phyloP scores from a whole-genome alignment of 2,329 filamentous ascomycete species.

The Calonectria leucothoes region DNA sequence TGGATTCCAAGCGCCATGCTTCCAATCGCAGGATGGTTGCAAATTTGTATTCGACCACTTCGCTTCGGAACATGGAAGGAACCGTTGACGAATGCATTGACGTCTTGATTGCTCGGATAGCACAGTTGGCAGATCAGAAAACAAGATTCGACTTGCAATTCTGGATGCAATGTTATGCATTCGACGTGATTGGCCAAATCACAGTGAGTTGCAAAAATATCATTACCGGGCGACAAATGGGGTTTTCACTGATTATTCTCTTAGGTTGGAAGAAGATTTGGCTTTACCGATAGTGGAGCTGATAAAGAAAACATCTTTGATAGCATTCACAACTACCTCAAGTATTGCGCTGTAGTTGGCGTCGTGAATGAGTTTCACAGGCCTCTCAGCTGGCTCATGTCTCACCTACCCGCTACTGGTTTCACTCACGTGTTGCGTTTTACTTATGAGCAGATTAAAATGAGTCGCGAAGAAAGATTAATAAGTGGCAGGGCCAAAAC shows the following conservation, averaged over 20 bases:
- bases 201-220: not conserved
- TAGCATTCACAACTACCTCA: constrained; percentile 1
- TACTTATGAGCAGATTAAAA: not conserved
- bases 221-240: not conserved
- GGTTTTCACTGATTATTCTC: not conserved
- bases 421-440: not conserved
- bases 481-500: not conserved
- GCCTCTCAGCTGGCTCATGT: not conserved
- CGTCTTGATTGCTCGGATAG: not conserved
- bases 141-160: not conserved
- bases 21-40: constrained; percentile 12
- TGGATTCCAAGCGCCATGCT: not conserved
- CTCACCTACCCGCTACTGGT: not conserved
- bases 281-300: not conserved
- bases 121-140: not conserved
- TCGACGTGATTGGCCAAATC: constrained; percentile 20
- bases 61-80: constrained; percentile 5
- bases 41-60: constrained; percentile 11
- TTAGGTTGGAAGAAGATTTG: constrained; percentile 5
- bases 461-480: not conserved
- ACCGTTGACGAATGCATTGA: constrained; percentile 16
- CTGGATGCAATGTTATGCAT: constrained; percentile 24
- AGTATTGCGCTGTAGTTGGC: constrained; percentile 7
- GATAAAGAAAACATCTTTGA: constrained; percentile 2
- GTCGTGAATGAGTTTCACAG: not conserved